Conservation (phyloP, 2,329 filamentous ascomycete genomes). For the Penicillium sp. region DNA sequence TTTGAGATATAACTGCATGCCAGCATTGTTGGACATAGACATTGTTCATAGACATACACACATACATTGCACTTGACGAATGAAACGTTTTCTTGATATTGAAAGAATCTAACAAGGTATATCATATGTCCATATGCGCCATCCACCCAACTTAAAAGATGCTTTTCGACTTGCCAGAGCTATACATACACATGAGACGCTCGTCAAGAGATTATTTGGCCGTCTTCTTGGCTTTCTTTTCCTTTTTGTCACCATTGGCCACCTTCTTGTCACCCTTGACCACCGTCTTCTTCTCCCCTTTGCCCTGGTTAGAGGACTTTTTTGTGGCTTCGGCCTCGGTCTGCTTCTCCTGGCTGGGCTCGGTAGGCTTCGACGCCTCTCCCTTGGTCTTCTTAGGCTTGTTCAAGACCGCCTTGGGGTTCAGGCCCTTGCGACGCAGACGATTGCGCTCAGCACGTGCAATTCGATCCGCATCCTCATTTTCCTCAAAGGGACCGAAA, state of each 20-base stretch:
- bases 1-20: slow-evolving; percentile 4
- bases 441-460: slow-evolving; percentile 67
- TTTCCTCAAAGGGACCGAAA: slow-evolving; percentile 71
- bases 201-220: slow-evolving; percentile 25
- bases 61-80: slow-evolving; percentile 1
- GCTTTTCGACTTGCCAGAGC: slow-evolving; percentile 25
- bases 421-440: slow-evolving; percentile 67
- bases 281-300: slow-evolving; percentile 20
- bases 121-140: slow-evolving; percentile 28
- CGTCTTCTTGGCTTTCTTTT: slow-evolving; percentile 20
- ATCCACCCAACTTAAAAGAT: slow-evolving; percentile 19
- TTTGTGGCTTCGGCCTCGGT: slow-evolving; percentile 10
- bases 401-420: slow-evolving; percentile 57
- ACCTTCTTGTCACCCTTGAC: slow-evolving; percentile 16
- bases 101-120: slow-evolving; percentile 21
- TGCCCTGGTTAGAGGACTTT: slow-evolving; percentile 8
- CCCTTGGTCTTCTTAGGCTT: slow-evolving; percentile 32
- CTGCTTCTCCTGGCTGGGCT: slow-evolving; percentile 16
- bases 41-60: not conserved
- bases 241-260: slow-evolving; percentile 16
- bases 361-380: slow-evolving; percentile 10
- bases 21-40: slow-evolving; percentile 7
- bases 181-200: slow-evolving; percentile 21
- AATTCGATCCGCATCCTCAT: slow-evolving; percentile 66
- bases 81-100: slow-evolving; percentile 4